Base-by-base conservation (phyloP, 805 yeast species). In the Saccharomyces mikatae region DNA sequence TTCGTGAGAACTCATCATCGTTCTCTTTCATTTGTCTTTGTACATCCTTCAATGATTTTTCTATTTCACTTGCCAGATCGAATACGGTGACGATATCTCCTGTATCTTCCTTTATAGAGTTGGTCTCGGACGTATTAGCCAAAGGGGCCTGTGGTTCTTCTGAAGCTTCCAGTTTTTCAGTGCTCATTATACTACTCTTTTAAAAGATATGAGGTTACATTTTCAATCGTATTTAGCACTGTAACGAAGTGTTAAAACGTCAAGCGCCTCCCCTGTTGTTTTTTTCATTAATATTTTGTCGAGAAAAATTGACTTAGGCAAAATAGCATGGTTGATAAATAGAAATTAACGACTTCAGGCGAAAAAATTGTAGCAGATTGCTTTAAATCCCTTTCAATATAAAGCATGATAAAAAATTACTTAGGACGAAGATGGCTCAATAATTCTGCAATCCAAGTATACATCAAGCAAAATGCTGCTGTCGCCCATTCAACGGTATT, bases 401-500 rank as follows among this genome's bases (percentile, higher is more conserved):
- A 9, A 17, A 36, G 17, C 24, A 36, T 36, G 44, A 36, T 36
- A 36, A 3, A 17, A 36, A 36, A 36, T 11, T 36, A 36, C 9
- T 17, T 49, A 21, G 36, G 22, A 22, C 46, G 30, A 41, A 53
- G 62, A 24, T 56, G 52, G 49, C 13, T 56, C 3, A 56, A 57
- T 27, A 64, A 63, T 50, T 55, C 49, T n/a, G 47, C 60, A 5
- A 55, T 66, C 26, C 54, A 29, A 17, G 28, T 51, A 22, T 67
- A 58, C 44, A 57, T 68, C 17, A 36, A 50, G n/a, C 53, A 58
- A 21, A 68, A 67, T 36, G 54, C 53, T 13, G 49, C 48, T 9
- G 66, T 66, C 9, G 52, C 60, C 1, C 55, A 59, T 6, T 66
- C 71, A 3, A 65, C 66, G 1, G 70, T 69, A 3, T 70, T 69